Base-by-base conservation (phyloP, 495 filamentous ascomycete genomes). In the Daldinia grandis region DNA sequence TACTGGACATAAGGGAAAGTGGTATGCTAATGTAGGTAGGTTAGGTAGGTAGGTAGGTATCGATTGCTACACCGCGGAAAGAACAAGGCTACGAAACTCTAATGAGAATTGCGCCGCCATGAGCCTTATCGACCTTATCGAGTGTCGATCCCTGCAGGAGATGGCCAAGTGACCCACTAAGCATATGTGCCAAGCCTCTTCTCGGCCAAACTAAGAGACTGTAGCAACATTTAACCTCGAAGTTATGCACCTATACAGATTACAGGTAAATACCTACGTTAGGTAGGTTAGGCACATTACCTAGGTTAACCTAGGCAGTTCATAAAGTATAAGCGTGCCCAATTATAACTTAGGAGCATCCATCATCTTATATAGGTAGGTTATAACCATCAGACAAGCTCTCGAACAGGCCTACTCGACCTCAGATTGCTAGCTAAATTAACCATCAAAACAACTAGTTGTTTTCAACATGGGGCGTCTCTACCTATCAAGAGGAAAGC, bases 101-200 rank as follows among this genome's bases (percentile, higher is more conserved):
- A 47, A 66, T 19, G 24, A 28, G 24, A 51, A 56, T 54, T 40
- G 49, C 62, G 68, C 30, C 40, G 58, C 53, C 42, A 54, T 28
- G 35, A 66, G 42, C 68, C 68, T 70, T 70, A 70, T 70, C 67
- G 37, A 24, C 54, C 24, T 65, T 70, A 70, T 70, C 68, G 35
- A 40, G 24, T 9, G 12, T 58, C 31, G 27, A 58, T 61, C 62
- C 68, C 56, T 70, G 62, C 67, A 65, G 33, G 35, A 64, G 33
- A 14, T 47, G 27, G 3, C 7, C 37, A 44, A 42, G 10, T 47
- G 60, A 54, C 50, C 60, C 49, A 38, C 50, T 31, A 42, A 51
- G 25, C 8, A 21, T 19, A 31, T 56, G 15, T 56, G 53, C 53
- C 53, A 56, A 56, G 53, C 53, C 30, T 21, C 1, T 27, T 15